These are phyloP conservation scores for Carex cristatella DNA, from an alignment of 176 grass and related monocot genomes.

Conservation along the genomic window DNA sequence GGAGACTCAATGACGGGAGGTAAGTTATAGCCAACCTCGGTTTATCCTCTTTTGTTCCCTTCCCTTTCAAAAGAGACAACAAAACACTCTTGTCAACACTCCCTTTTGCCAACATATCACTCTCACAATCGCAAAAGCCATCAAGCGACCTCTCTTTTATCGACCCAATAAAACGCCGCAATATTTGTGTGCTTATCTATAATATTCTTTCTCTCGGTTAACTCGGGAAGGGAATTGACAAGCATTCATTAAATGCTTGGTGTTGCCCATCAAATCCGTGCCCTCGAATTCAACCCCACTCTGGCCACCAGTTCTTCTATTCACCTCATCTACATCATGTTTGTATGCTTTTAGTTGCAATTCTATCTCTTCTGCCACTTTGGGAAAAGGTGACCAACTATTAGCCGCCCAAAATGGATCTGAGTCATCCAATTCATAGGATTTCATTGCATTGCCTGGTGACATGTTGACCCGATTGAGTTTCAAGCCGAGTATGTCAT, in stretches of 20 bases:
- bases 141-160: constrained; percentile 94
- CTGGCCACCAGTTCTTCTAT: constrained; percentile 59
- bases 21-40: constrained; percentile 76
- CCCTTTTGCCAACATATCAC: constrained; percentile 72
- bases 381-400: constrained; percentile 83
- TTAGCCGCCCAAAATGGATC: constrained; percentile 82
- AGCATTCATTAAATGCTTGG: constrained; percentile 84
- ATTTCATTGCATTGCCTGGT: constrained; percentile 46
- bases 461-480: constrained; percentile 51
- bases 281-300: constrained; percentile 83
- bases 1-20: constrained; percentile 66
- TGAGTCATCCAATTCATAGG: constrained; percentile 76
- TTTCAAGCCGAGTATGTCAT: constrained; percentile 75
- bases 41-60: constrained; percentile 89
- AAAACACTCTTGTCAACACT: constrained; percentile 56
- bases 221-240: constrained; percentile 81
- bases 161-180: constrained; percentile 66
- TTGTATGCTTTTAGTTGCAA: constrained; percentile 77
- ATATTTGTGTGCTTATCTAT: constrained; percentile 96
- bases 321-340: constrained; percentile 93
- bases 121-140: constrained; percentile 67
- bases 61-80: constrained; percentile 63
- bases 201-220: constrained; percentile 85
- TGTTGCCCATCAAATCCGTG: constrained; percentile 86
- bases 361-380: constrained; percentile 83